Evolutionary conservation across 2,329 filamentous ascomycete genomes (phyloP).

Genomic region (Ciborinia camelliae): DNA sequence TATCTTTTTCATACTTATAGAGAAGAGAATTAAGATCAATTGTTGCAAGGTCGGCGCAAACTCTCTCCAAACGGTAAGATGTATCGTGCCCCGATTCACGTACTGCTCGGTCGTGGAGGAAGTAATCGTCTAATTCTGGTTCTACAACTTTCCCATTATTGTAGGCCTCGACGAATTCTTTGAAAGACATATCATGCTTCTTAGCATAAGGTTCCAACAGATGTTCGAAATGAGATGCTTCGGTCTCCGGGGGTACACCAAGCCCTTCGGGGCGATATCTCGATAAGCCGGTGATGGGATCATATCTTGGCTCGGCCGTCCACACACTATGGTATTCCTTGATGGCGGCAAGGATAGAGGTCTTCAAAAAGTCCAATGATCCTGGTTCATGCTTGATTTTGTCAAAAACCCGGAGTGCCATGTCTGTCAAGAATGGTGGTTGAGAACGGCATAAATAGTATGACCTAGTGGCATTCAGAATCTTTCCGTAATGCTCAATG

Average conservation of each 20-base stretch:
- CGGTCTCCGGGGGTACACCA: constrained; percentile 55
- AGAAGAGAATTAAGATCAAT: constrained; percentile 92
- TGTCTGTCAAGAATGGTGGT: constrained; percentile 94
- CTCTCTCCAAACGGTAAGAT: constrained; percentile 83
- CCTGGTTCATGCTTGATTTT: constrained; percentile 71
- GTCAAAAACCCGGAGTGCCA: constrained; percentile 91
- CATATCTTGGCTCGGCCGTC: constrained; percentile 44
- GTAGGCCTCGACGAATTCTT: constrained; percentile 85
- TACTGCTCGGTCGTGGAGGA: constrained; percentile 91
- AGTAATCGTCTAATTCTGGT: constrained; percentile 90
- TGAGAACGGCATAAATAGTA: constrained; percentile 96
- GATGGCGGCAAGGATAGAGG: constrained; percentile 83
- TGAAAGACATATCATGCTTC: constrained; percentile 73
- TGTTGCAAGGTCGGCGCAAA: constrained; percentile 85
- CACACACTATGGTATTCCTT: constrained; percentile 56
- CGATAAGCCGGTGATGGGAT: constrained; percentile 49
- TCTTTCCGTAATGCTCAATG: constrained; percentile 97
- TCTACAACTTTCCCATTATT: constrained; percentile 74
- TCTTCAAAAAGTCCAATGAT: constrained; percentile 75
- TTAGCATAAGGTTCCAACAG: constrained; percentile 36
- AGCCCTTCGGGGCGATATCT: constrained; percentile 51
- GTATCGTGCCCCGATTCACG: constrained; percentile 97
- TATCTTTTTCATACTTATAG: constrained; percentile 97
- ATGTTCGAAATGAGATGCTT: constrained; percentile 53
- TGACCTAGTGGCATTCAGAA: constrained; percentile 91